A percentile compares a stretch with the other conserved stretches of the same genome.
phyloP scores from a whole-genome alignment of 768 basidiomycete species.

The Gloeopeniophorella convolvens region DNA sequence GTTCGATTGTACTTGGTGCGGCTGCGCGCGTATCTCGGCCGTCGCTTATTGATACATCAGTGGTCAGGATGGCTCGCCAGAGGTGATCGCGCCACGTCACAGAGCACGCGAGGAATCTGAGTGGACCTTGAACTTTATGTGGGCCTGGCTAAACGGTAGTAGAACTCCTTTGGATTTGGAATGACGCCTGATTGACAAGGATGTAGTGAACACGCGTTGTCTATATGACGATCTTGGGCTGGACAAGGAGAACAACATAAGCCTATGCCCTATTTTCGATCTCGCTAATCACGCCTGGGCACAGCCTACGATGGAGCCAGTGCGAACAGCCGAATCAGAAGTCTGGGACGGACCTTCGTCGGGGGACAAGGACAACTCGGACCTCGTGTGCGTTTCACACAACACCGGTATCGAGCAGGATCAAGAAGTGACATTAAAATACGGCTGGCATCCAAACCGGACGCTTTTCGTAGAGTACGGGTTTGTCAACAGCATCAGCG shows the following conservation, averaged over 20 bases:
- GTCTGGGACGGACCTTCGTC: constrained; percentile 3
- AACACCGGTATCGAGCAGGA: constrained; percentile 36
- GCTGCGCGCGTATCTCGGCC: not conserved
- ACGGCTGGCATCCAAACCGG: constrained; percentile 74
- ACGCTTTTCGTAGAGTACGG: constrained; percentile 88
- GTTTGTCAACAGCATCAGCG: constrained; percentile 48
- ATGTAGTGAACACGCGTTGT: constrained; percentile 85
- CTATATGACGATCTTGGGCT: constrained; percentile 61
- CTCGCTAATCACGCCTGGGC: constrained; percentile 72
- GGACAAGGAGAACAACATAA: constrained; percentile 65
- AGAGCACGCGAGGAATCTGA: constrained; percentile 2
- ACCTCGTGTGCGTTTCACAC: constrained; percentile 42
- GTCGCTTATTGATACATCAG: not conserved
- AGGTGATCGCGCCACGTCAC: not conserved
- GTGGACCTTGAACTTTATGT: constrained; percentile 49
- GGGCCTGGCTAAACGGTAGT: constrained; percentile 91
- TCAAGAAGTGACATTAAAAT: constrained; percentile 70
- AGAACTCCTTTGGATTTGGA: constrained; percentile 9
- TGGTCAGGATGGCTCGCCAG: constrained; percentile 6
- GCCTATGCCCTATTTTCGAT: constrained; percentile 86
- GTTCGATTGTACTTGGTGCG: constrained; percentile 50
- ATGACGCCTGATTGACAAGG: constrained; percentile 3
- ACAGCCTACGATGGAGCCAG: constrained; percentile 39
- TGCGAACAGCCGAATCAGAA: constrained; percentile 11
- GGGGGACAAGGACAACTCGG: constrained; percentile 25